Evolutionary conservation across 106 monocot species (phyloP).

Genomic region (Apostasia shenzhenica): DNA sequence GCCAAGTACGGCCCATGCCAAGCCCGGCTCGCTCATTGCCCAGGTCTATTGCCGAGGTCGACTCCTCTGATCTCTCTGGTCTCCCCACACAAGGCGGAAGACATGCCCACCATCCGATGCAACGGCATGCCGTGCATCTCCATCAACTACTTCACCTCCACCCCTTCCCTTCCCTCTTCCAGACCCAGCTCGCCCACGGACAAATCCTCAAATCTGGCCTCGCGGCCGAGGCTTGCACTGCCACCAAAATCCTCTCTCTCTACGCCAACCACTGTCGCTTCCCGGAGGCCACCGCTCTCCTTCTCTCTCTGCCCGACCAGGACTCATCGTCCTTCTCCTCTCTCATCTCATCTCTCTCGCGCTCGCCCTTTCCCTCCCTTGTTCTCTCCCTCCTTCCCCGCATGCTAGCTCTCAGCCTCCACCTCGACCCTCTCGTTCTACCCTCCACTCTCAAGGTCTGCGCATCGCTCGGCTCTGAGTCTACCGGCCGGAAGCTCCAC

Average conservation of each 20-base stretch:
- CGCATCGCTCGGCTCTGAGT: slow-evolving; percentile 23
- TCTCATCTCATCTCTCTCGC: slow-evolving; percentile 31
- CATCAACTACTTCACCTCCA: neutral
- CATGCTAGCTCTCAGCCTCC: slow-evolving; percentile 26
- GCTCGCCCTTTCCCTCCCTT: slow-evolving; percentile 1
- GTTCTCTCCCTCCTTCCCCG: slow-evolving; percentile 24
- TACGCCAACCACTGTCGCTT: slow-evolving; percentile 25
- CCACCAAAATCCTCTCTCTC: slow-evolving; percentile 25
- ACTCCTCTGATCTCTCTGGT: too few species aligned
- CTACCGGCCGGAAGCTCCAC: slow-evolving; percentile 35
- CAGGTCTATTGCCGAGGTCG: too few species aligned
- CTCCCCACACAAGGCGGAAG: too few species aligned
- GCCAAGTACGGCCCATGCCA: too few species aligned
- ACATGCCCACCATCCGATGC: neutral
- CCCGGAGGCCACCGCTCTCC: slow-evolving; percentile 19
- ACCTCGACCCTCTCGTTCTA: slow-evolving; percentile 42
- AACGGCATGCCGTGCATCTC: neutral
- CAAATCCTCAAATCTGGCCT: slow-evolving; percentile 31
- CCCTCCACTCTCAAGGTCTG: slow-evolving; percentile 49
- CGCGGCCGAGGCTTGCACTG: slow-evolving; percentile 15
- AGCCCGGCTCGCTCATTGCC: too few species aligned
- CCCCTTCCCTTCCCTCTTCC: slow-evolving; percentile 6
- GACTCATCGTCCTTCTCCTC: slow-evolving; percentile 33
- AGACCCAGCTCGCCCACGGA: slow-evolving; percentile 24
- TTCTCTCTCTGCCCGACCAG: slow-evolving; percentile 15